Conservation (phyloP, 2,329 filamentous ascomycete genomes). For the Colletotrichum orchidophilum region DNA sequence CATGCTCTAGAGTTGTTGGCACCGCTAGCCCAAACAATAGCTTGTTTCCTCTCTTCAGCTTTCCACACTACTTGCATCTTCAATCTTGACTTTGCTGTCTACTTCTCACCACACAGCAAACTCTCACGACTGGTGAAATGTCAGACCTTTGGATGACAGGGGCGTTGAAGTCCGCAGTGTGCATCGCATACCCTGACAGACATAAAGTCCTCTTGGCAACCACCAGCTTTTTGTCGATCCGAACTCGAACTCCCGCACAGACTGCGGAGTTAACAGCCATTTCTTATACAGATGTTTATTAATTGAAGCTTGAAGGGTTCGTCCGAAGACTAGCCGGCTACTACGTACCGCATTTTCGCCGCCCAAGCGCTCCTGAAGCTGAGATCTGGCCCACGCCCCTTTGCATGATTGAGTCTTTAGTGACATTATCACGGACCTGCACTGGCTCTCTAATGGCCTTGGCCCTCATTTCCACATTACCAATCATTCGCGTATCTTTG, state of each 20-base stretch:
- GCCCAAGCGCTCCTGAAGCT: not conserved
- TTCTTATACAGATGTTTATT: not conserved
- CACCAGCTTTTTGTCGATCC: not conserved
- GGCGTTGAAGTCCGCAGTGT: not conserved
- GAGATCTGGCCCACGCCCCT: not conserved
- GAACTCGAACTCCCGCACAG: not conserved
- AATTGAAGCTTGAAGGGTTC: not conserved
- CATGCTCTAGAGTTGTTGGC: not conserved
- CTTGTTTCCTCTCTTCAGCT: not conserved
- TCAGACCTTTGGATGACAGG: not conserved
- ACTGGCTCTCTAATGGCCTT: not conserved
- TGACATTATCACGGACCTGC: not conserved
- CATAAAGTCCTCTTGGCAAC: not conserved
- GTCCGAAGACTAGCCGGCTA: not conserved
- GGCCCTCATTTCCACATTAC: slow-evolving; percentile 25
- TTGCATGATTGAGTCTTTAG: not conserved
- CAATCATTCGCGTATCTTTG: not conserved
- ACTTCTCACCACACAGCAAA: not conserved
- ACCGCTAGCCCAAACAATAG: not conserved
- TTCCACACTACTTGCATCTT: not conserved
- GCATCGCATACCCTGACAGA: not conserved
- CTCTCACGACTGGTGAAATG: not conserved
- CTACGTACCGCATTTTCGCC: not conserved
- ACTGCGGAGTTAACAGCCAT: not conserved
- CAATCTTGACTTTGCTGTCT: not conserved